Base-by-base conservation (phyloP, 2,329 filamentous ascomycete species). In the Nigrospora sphaerica region DNA sequence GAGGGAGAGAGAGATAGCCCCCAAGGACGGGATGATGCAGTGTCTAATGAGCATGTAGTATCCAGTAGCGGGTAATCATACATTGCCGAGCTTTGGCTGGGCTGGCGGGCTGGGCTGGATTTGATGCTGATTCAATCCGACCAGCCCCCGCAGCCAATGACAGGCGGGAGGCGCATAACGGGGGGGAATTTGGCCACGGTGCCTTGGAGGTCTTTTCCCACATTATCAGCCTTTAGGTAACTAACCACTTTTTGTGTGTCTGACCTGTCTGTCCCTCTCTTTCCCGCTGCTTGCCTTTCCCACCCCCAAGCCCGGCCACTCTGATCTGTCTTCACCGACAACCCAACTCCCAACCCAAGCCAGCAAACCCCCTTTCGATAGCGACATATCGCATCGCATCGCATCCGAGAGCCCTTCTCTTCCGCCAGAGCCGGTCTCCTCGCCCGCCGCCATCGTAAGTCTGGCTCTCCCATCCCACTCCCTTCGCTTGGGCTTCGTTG, bases 371-470 rank as follows among this genome's bases (percentile, higher is more conserved):
- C 55, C 52, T 55, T 55, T 58, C 55, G 54, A 60, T 58, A 54
- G 51, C 57, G 41, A 49, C 44, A 45, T 23, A 45, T 44, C 42
- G 41, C 39, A 49, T 43, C 45, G 46, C 56, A 57, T 58, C 55
- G 56, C 55, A 52, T 54, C 57, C 49, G 18, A 28, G 38, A 49
- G 39, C 34, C 39, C 45, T 49, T 62, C 61, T 62, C 60, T 61
- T 60, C 52, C 60, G 59, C 56, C 54, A 51, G 61, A 62, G 61
- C 61, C 62, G 61, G 60, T 62, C 60, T 63, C 60, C 57, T 59
- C 57, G 52, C 60, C 58, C 54, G 38, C 41, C 54, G 49, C 47
- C 51, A 52, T 60, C 57, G 59, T 62, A 60, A 62, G 60, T 62
- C 34, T 13, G 42, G 39, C 11, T 36, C 23, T 39, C 28, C 31